phyloP scores from a whole-genome alignment of 371 early-diverging fungal genomes.

The Circinella umbellata region DNA sequence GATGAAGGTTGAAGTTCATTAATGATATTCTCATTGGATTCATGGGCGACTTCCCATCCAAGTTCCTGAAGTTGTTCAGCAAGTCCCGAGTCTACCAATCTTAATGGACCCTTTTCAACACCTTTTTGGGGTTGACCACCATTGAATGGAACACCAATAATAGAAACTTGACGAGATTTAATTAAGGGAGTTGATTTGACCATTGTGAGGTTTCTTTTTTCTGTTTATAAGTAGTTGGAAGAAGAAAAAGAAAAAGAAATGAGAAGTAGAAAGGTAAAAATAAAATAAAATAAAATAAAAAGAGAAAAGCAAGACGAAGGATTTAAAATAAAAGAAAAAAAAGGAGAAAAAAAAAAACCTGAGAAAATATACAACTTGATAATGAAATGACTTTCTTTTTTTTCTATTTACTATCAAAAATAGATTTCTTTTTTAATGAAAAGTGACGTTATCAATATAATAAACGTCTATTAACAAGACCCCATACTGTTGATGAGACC shows the following conservation, averaged over 20 bases:
- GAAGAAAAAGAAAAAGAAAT: background rate
- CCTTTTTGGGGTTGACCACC: conserved; percentile 83
- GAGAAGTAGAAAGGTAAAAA: background rate
- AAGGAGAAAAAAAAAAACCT: too few species aligned
- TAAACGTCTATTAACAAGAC: too few species aligned
- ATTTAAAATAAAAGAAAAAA: background rate
- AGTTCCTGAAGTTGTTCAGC: conserved; percentile 79
- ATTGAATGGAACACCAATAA: conserved; percentile 81
- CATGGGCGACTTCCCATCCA: conserved; percentile 77
- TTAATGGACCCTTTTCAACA: conserved; percentile 85
- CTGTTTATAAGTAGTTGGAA: background rate
- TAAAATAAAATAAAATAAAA: background rate
- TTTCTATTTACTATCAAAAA: too few species aligned
- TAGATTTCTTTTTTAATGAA: too few species aligned
- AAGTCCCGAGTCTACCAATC: conserved; percentile 82
- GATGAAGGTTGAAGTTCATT: conserved; percentile 55
- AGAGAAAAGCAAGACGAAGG: background rate
- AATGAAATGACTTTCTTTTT: too few species aligned
- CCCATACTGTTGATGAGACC: too few species aligned
- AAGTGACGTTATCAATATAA: too few species aligned
- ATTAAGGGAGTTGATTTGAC: background rate
- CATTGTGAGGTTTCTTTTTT: background rate
- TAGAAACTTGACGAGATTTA: conserved; percentile 58
- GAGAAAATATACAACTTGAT: too few species aligned
- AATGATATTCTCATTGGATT: conserved; percentile 63